A percentile compares a stretch with the other conserved stretches of the same genome.
Conservation (phyloP, 495 filamentous ascomycete species). For the Saxophila tyrrhenica region DNA sequence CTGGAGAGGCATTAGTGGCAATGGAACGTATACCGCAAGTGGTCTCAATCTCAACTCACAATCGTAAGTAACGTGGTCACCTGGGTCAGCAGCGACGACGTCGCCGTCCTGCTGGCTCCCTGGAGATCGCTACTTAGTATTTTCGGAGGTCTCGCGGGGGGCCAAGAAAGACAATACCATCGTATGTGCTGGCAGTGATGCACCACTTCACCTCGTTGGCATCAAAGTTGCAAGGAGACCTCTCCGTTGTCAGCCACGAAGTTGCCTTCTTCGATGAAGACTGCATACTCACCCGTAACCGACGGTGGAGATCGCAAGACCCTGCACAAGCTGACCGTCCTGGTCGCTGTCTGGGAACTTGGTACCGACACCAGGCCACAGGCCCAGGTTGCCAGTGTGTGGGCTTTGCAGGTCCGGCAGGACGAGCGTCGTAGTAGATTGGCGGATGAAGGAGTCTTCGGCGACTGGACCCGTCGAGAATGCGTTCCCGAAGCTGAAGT, state of each 20-base stretch:
- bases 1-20: conserved; percentile 13
- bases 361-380: conserved; percentile 35
- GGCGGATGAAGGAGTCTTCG: conserved; percentile 27
- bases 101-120: conserved; percentile 1
- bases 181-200: conserved; percentile 10
- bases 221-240: no score
- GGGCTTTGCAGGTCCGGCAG: conserved; percentile 28
- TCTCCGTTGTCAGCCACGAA: no score
- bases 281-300: conserved; percentile 22
- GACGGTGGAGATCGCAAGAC: conserved; percentile 16
- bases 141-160: neutral
- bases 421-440: conserved; percentile 31
- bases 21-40: conserved; percentile 2
- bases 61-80: conserved; percentile 8
- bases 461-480: conserved; percentile 34
- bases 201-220: conserved; percentile 23
- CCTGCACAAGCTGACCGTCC: conserved; percentile 31
- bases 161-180: conserved; percentile 3
- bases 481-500: no score
- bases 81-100: neutral
- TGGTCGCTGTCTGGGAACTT: no score
- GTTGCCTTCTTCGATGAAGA: no score
- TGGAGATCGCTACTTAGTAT: neutral
- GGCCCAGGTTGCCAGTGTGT: conserved; percentile 21
- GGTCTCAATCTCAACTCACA: conserved; percentile 9